phyloP scores from a whole-genome alignment of 2,329 filamentous ascomycete genomes.

The Ascochyta koolunga region DNA sequence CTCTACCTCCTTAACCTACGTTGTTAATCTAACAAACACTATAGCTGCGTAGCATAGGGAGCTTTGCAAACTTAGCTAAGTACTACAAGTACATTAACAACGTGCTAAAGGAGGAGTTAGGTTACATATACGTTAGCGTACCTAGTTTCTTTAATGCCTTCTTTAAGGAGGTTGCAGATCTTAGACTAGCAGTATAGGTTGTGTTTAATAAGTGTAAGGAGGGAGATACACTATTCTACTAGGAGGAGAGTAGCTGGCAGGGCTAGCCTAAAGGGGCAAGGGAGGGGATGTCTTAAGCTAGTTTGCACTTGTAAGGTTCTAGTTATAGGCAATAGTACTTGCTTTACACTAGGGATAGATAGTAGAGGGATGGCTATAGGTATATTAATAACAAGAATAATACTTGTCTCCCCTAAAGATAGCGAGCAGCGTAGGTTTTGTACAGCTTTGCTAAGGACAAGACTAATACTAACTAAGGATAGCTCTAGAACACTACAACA shows the following conservation, averaged over 20 bases:
- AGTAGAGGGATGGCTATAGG: no score
- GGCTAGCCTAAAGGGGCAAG: conserved; percentile 26
- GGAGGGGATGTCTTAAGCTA: conserved; percentile 29
- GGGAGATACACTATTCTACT: conserved; percentile 27
- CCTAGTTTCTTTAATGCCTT: conserved; percentile 30
- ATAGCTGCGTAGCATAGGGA: conserved; percentile 26
- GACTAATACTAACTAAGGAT: no score
- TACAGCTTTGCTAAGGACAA: no score
- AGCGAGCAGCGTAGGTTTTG: no score
- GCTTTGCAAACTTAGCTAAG: conserved; percentile 10
- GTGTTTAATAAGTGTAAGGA: conserved; percentile 26
- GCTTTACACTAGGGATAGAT: no score
- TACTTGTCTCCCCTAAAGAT: no score
- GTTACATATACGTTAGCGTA: conserved; percentile 24
- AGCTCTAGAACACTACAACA: no score
- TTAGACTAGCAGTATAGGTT: not conserved
- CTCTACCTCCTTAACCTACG: conserved; percentile 35
- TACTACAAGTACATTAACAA: not conserved
- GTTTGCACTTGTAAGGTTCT: no score
- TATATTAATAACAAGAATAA: no score
- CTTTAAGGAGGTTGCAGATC: conserved; percentile 17
- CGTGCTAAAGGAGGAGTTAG: conserved; percentile 26
- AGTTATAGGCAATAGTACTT: no score
- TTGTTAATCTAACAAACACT: conserved; percentile 37
- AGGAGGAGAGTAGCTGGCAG: conserved; percentile 25